Conservation (phyloP, 495 filamentous ascomycete species). For the Bryoglossum gracile region DNA sequence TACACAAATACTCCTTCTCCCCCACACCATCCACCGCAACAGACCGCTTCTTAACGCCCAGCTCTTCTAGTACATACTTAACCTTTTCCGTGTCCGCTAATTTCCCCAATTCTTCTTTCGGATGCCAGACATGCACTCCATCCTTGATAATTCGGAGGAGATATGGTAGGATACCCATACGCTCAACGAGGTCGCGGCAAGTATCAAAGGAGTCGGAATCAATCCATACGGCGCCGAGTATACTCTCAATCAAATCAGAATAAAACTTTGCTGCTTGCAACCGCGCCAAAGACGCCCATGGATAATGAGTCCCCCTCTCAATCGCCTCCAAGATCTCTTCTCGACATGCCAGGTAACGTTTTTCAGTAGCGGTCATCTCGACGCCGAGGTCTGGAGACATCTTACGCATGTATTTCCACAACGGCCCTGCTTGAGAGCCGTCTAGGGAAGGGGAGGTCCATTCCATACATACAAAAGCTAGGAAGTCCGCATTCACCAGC, state of each 20-base stretch:
- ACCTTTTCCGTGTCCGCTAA: conserved; percentile 46
- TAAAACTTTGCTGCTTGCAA: conserved; percentile 72
- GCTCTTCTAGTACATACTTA: conserved; percentile 32
- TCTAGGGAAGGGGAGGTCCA: conserved; percentile 30
- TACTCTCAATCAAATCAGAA: conserved; percentile 76
- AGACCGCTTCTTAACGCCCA: too few species aligned
- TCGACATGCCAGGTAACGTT: conserved; percentile 45
- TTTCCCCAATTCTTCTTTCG: conserved; percentile 61
- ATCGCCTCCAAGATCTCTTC: conserved; percentile 44
- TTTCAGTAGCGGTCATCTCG: conserved; percentile 34
- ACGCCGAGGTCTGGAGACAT: conserved; percentile 34
- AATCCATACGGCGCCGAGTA: conserved; percentile 80
- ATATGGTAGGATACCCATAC: conserved; percentile 56
- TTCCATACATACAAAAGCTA: conserved; percentile 77
- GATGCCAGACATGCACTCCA: conserved; percentile 59
- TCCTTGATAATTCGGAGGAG: conserved; percentile 53
- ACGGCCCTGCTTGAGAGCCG: conserved; percentile 25
- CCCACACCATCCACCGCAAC: conserved; percentile 1
- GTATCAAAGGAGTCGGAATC: conserved; percentile 59
- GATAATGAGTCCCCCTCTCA: conserved; percentile 45
- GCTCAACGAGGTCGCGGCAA: conserved; percentile 52
- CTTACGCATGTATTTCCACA: conserved; percentile 68
- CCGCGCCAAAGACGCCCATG: conserved; percentile 63
- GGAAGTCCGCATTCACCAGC: conserved; percentile 74
- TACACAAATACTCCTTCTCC: conserved; percentile 4